phyloP scores from a whole-genome alignment of 2,329 filamentous ascomycete genomes.

The Cladophialophora psammophila region DNA sequence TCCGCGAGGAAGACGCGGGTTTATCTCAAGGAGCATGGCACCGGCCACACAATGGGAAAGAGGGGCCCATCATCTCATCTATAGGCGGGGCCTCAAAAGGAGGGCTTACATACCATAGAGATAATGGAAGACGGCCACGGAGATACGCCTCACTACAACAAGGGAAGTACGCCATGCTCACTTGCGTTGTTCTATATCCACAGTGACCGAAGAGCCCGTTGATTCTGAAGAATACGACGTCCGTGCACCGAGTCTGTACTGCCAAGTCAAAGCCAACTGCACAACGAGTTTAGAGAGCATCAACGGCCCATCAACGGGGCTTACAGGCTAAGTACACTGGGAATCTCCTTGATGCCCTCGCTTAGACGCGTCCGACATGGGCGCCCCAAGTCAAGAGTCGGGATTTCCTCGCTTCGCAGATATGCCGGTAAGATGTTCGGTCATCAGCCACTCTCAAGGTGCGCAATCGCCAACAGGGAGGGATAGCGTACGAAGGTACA shows the following conservation, averaged over 20 bases:
- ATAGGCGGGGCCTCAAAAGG: neutral
- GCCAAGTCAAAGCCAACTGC: neutral
- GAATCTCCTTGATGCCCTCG: neutral
- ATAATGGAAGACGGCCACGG: neutral
- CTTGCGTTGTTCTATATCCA: neutral
- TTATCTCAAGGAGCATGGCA: neutral
- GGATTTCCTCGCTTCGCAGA: constrained; percentile 14
- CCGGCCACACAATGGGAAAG: neutral
- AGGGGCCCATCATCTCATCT: neutral
- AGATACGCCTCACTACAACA: neutral
- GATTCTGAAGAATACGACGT: neutral
- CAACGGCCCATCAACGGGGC: neutral
- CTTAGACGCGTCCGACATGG: neutral
- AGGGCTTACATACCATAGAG: neutral
- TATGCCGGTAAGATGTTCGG: constrained; percentile 20
- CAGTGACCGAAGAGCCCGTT: neutral
- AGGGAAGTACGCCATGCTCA: too few species aligned
- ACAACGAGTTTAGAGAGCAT: neutral
- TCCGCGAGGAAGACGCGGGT: neutral
- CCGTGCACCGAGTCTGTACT: neutral
- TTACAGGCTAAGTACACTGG: too few species aligned
- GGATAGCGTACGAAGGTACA: constrained; percentile 19
- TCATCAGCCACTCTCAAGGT: constrained; percentile 18
- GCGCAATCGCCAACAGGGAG: neutral
- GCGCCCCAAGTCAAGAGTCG: neutral